Evolutionary conservation across 495 filamentous ascomycete genomes (phyloP), one percentile per base, ranked within the genome.

Genomic region (Friedmanniomyces simplex): DNA sequence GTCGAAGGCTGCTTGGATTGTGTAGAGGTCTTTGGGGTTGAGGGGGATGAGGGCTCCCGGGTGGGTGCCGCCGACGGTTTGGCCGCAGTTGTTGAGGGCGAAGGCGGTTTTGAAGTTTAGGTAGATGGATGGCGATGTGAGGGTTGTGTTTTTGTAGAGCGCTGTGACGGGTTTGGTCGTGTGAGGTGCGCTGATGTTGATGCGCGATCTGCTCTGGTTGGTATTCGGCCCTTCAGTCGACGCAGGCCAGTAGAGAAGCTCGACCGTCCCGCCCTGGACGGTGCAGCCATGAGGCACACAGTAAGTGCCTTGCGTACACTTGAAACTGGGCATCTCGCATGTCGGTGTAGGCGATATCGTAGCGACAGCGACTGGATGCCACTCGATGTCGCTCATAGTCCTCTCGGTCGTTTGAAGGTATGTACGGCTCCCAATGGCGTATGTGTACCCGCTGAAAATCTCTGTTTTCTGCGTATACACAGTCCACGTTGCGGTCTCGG

Each of bases 71-170:
- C 54, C 54, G 6, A 57, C 43, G 12, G 43, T 39, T 12, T 39
- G 14, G 54, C 54, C 54, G 28, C 58, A 61, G 18, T 30, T 28
- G 47, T 61, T 52, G 22, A 22, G 56, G 12, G 59, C 59, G 32
- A 34, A 62, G 2, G 55, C 48, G 21, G 54, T 50, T 18, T 62
- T 22, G 46, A 62, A 62, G 4, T 25, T 37, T 32, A 62, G 49
- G 46, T 62, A 62, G 36, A 62, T 54, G 25, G 59, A 52, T 14
- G 59, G 59, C 20, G 47, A 62, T n/a, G 54, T 57, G 5, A 62
- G 30, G 20, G 54, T 62, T 10, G 12, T 42, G 55, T 52, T n/a
- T n/a, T n/a, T 52, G 30, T 46, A 18, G 37, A 34, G 50, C n/a
- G 39, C 16, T 11, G 54, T n/a, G 2, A 22, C 37, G 2, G 11